A percentile compares a stretch with the other conserved stretches of the same genome.
Evolutionary conservation across 1,284 basidiomycete genomes (phyloP).

Genomic region (Cryptococcus sp.): DNA sequence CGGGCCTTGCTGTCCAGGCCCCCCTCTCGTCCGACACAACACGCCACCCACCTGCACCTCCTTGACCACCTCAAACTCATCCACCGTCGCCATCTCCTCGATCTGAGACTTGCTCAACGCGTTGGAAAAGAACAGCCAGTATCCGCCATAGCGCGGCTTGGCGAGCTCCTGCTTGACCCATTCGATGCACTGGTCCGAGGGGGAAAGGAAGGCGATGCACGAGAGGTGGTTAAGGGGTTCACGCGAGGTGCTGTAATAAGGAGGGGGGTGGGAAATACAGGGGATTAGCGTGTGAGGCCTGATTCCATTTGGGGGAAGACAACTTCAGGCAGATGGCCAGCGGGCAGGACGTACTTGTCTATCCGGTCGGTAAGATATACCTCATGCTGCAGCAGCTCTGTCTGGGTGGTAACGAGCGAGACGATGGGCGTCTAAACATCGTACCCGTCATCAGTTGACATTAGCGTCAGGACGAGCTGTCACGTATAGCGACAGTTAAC

Average conservation of each 20-base stretch:
- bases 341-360: constrained; percentile 62
- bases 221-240: constrained; percentile 93
- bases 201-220: constrained; percentile 89
- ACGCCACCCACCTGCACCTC: constrained; percentile 80
- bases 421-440: constrained; percentile 84
- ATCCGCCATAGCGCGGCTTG: constrained; percentile 91
- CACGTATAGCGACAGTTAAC: neutral
- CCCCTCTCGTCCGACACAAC: neutral
- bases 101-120: constrained; percentile 84
- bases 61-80: constrained; percentile 92
- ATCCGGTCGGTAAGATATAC: constrained; percentile 97
- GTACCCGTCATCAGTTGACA: neutral
- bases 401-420: constrained; percentile 91
- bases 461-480: neutral
- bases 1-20: neutral
- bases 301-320: no score
- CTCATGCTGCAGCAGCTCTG: constrained; percentile 88
- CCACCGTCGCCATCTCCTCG: constrained; percentile 87
- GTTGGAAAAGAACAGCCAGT: constrained; percentile 97
- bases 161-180: constrained; percentile 78
- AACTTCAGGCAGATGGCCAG: neutral
- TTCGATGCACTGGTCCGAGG: constrained; percentile 73
- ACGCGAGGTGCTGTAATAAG: constrained; percentile 56
- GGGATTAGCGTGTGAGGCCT: no score
- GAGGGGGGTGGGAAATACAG: no score